Conservation (phyloP, 306 rosid species). For the Styphnolobium japonicum region DNA sequence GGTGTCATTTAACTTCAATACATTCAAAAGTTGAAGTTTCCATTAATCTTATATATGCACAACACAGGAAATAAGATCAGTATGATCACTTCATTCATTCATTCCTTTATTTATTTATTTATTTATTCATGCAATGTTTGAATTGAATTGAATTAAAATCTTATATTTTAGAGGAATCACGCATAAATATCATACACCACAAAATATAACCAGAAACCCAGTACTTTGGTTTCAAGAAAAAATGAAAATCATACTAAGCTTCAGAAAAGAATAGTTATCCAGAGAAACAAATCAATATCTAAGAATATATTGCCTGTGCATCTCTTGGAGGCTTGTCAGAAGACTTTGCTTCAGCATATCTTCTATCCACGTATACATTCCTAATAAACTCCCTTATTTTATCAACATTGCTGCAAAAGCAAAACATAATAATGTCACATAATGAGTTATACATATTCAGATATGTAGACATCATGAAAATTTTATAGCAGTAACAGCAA, state of each 20-base stretch:
- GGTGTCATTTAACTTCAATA: neutral
- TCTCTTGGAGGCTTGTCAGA: conserved; percentile 84
- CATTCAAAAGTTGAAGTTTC: conserved; percentile 2
- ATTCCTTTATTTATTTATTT: neutral
- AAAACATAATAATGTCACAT: conserved; percentile 25
- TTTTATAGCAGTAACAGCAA: conserved; percentile 5
- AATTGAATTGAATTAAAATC: neutral
- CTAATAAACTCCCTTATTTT: conserved; percentile 80
- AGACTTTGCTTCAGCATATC: conserved; percentile 65
- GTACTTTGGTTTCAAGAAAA: neutral
- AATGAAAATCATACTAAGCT: neutral
- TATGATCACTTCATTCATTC: neutral
- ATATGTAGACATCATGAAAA: neutral
- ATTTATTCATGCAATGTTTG: neutral
- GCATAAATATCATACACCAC: neutral
- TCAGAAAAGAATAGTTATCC: neutral
- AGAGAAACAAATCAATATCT: conserved; percentile 8
- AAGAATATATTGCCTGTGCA: conserved; percentile 58
- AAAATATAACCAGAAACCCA: neutral
- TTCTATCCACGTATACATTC: conserved; percentile 71
- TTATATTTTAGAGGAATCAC: neutral
- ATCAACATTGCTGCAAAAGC: conserved; percentile 68
- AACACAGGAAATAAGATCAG: neutral
- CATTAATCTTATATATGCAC: neutral
- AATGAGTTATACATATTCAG: neutral